Evolutionary conservation across 192 early-diverging fungal species (phyloP).

Genomic region (Coemansia sp.): DNA sequence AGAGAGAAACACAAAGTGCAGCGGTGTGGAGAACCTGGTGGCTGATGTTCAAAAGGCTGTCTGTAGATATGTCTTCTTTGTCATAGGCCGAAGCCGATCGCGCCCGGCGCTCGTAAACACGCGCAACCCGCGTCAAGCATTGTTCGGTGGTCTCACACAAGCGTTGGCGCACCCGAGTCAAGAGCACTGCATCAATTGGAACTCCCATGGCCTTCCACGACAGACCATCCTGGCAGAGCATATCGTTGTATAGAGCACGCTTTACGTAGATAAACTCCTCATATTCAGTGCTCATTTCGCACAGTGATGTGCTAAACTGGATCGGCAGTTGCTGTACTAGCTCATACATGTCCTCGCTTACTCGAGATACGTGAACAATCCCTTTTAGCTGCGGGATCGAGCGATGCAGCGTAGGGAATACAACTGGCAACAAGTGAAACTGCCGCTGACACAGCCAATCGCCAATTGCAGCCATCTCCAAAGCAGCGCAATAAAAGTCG

Average conservation of each 20-base stretch:
- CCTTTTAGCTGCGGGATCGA: conserved; percentile 26
- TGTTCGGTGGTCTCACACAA: conserved; percentile 28
- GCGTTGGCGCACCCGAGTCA: conserved; percentile 33
- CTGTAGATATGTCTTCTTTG: conserved; percentile 28
- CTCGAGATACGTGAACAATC: conserved; percentile 21
- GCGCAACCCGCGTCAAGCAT: conserved; percentile 35
- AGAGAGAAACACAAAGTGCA: conserved; percentile 26
- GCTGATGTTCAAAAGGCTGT: conserved; percentile 23
- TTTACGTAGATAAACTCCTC: conserved; percentile 36
- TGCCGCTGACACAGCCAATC: conserved; percentile 41
- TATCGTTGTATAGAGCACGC: conserved; percentile 30
- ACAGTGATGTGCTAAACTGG: conserved; percentile 16
- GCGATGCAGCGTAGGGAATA: conserved; percentile 27
- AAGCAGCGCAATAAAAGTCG: conserved; percentile 31
- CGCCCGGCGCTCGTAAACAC: conserved; percentile 32
- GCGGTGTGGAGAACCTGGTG: conserved; percentile 36
- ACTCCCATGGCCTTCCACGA: conserved; percentile 45
- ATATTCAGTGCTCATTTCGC: conserved; percentile 29
- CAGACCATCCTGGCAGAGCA: conserved; percentile 36
- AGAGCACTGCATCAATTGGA: conserved; percentile 31
- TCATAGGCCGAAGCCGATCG: conserved; percentile 34
- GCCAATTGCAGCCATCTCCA: conserved; percentile 32
- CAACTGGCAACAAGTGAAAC: conserved; percentile 24
- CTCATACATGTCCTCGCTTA: conserved; percentile 42
- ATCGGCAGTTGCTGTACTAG: conserved; percentile 24